phyloP scores from a whole-genome alignment of 2,329 filamentous ascomycete genomes.

The Beauveria pseudobassiana region DNA sequence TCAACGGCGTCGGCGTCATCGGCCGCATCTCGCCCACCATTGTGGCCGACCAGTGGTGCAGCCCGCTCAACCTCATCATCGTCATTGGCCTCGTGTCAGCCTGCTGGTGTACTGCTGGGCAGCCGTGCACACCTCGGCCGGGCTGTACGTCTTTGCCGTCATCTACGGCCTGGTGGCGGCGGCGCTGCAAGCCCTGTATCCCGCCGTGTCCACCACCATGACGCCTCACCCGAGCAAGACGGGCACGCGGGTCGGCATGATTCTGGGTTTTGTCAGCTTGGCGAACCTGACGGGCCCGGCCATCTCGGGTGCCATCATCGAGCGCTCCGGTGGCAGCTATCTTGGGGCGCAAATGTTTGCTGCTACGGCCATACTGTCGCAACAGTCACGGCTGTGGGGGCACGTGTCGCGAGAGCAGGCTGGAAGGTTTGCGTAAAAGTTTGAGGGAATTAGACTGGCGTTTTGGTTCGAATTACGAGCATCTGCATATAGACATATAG shows the following conservation, averaged over 20 bases:
- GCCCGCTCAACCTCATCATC: conserved; percentile 44
- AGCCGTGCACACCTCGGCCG: conserved; percentile 17
- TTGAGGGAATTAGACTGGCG: background rate
- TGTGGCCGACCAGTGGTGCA: conserved; percentile 40
- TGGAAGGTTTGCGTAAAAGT: conserved; percentile 5
- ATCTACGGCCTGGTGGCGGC: conserved; percentile 45
- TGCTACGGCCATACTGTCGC: conserved; percentile 45
- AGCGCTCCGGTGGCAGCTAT: conserved; percentile 11
- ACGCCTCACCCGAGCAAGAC: conserved; percentile 24
- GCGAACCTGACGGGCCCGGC: conserved; percentile 22
- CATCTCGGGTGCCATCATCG: conserved; percentile 18
- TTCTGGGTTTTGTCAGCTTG: conserved; percentile 24
- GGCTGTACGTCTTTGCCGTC: conserved; percentile 21
- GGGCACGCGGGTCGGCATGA: conserved; percentile 29
- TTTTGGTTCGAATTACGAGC: background rate
- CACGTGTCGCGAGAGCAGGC: conserved; percentile 33
- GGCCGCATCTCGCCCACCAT: conserved; percentile 41
- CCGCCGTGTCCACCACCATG: conserved; percentile 38
- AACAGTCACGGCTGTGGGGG: conserved; percentile 38
- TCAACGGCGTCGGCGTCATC: conserved; percentile 45
- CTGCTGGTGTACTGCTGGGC: conserved; percentile 24
- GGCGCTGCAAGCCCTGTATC: conserved; percentile 43
- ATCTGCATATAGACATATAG: background rate
- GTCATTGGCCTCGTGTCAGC: conserved; percentile 22
- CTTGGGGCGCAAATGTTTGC: conserved; percentile 36